phyloP scores from a whole-genome alignment of 2,329 filamentous ascomycete species.

The Xylogone sp. region DNA sequence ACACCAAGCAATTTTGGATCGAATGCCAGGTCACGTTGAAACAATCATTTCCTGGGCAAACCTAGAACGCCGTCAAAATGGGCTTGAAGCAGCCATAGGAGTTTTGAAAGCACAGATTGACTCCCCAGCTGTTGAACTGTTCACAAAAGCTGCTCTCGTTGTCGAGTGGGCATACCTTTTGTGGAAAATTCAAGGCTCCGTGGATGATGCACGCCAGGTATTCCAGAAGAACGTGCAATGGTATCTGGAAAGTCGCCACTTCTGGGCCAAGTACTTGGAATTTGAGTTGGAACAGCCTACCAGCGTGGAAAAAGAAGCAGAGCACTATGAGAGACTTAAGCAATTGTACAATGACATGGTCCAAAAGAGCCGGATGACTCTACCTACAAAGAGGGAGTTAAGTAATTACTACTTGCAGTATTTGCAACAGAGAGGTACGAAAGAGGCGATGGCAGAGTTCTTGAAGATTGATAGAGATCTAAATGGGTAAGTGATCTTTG shows the following conservation, averaged over 20 bases:
- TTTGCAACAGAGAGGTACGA: slow-evolving; percentile 75
- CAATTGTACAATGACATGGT: slow-evolving; percentile 74
- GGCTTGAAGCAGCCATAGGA: slow-evolving; percentile 78
- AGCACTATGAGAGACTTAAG: slow-evolving; percentile 72
- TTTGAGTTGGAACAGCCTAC: slow-evolving; percentile 87
- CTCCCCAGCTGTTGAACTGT: slow-evolving; percentile 64
- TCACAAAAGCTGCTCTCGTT: slow-evolving; percentile 81
- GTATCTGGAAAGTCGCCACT: slow-evolving; percentile 80
- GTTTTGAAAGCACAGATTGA: slow-evolving; percentile 81
- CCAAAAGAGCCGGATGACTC: slow-evolving; percentile 65
- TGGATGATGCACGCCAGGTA: slow-evolving; percentile 76
- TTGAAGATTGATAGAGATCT: slow-evolving; percentile 79
- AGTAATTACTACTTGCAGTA: slow-evolving; percentile 78
- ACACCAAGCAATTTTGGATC: slow-evolving; percentile 73
- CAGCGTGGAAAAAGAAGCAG: slow-evolving; percentile 56
- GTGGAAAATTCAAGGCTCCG: slow-evolving; percentile 81
- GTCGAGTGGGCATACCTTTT: slow-evolving; percentile 83
- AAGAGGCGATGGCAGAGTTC: slow-evolving; percentile 83
- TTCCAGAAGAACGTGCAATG: slow-evolving; percentile 79
- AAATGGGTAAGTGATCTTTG: slow-evolving; percentile 63
- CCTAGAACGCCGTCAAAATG: slow-evolving; percentile 76
- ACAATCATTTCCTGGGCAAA: slow-evolving; percentile 87
- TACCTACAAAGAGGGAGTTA: slow-evolving; percentile 68
- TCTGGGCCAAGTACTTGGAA: slow-evolving; percentile 85
- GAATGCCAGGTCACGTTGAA: slow-evolving; percentile 78